These are phyloP conservation scores for Wickerhamiella allomyrinae DNA, from an alignment of 805 yeast genomes.

Conservation along the genomic window DNA sequence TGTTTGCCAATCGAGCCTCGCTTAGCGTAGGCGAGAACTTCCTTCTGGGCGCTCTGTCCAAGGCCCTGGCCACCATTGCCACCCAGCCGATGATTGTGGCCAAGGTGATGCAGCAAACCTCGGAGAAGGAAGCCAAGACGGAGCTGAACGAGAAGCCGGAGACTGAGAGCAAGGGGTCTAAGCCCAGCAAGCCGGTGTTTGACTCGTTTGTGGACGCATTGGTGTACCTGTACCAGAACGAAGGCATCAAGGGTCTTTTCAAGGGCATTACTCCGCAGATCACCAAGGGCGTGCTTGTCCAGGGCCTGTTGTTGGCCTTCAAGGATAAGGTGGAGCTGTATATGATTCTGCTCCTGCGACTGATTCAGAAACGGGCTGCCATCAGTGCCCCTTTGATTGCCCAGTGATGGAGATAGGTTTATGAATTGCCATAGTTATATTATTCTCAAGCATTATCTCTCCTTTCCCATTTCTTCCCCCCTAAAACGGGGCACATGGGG, in stretches of 20 bases:
- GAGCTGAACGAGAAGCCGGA: conserved; percentile 21
- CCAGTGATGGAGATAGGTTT: too few relatives aligned
- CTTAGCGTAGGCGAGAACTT: conserved; percentile 54
- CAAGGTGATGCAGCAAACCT: conserved; percentile 61
- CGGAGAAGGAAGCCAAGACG: conserved; percentile 7
- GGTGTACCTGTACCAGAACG: conserved; percentile 43
- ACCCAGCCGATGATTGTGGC: conserved; percentile 81
- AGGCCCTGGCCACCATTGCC: conserved; percentile 60
- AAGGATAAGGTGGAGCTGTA: conserved; percentile 44
- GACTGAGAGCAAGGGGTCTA: background rate
- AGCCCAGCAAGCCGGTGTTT: conserved; percentile 25
- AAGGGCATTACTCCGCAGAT: conserved; percentile 73
- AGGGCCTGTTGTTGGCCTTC: conserved; percentile 70
- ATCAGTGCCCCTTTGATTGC: too few relatives aligned
- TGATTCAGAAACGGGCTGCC: background rate
- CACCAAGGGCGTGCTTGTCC: conserved; percentile 68
- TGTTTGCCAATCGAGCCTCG: conserved; percentile 29
- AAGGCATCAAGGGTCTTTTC: conserved; percentile 53
- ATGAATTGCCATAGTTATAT: too few relatives aligned
- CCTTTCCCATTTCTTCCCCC: too few relatives aligned
- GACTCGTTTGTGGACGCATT: conserved; percentile 51
- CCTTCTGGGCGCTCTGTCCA: conserved; percentile 62
- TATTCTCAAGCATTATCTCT: too few relatives aligned
- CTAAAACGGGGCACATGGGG: too few relatives aligned
- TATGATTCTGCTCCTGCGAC: conserved; percentile 15